phyloP scores from a whole-genome alignment of 2,329 filamentous ascomycete genomes.

The Aspergillus brunneoviolaceus region DNA sequence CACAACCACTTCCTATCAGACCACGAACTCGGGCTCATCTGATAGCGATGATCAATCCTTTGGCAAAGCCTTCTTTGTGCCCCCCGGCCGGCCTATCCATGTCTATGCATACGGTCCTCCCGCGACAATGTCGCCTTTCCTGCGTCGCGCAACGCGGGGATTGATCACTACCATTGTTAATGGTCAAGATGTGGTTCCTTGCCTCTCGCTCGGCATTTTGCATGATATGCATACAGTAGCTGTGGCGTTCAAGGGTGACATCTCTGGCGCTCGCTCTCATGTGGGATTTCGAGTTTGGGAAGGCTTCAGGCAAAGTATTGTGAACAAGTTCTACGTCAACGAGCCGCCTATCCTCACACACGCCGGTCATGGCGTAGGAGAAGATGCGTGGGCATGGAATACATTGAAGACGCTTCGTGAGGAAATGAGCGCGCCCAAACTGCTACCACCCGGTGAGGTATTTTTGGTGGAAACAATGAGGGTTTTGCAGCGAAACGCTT shows the following conservation, averaged over 20 bases:
- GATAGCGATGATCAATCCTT: constrained; percentile 21
- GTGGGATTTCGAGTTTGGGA: constrained; percentile 67
- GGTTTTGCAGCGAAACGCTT: constrained; percentile 67
- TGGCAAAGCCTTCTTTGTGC: constrained; percentile 51
- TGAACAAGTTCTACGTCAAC: constrained; percentile 60
- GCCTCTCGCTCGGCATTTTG: constrained; percentile 69
- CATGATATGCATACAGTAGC: constrained; percentile 74
- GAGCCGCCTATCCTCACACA: constrained; percentile 45
- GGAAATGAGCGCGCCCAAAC: constrained; percentile 67
- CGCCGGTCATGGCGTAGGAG: constrained; percentile 54
- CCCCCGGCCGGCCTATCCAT: constrained; percentile 68
- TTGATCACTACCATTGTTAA: constrained; percentile 74
- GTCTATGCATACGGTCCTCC: constrained; percentile 78
- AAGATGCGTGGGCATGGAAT: constrained; percentile 67
- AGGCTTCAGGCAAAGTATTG: constrained; percentile 61
- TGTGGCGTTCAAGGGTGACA: constrained; percentile 70
- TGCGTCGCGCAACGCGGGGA: constrained; percentile 68
- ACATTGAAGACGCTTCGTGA: constrained; percentile 65
- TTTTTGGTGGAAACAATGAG: constrained; percentile 69
- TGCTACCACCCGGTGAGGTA: constrained; percentile 74
- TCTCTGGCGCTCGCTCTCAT: constrained; percentile 65
- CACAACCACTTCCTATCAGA: constrained; percentile 54
- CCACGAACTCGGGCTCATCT: constrained; percentile 40
- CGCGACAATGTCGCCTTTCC: constrained; percentile 67
- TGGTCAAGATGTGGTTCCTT: constrained; percentile 71